phyloP scores from a whole-genome alignment of 345 rosid species.

The Aurinia saxatilis region DNA sequence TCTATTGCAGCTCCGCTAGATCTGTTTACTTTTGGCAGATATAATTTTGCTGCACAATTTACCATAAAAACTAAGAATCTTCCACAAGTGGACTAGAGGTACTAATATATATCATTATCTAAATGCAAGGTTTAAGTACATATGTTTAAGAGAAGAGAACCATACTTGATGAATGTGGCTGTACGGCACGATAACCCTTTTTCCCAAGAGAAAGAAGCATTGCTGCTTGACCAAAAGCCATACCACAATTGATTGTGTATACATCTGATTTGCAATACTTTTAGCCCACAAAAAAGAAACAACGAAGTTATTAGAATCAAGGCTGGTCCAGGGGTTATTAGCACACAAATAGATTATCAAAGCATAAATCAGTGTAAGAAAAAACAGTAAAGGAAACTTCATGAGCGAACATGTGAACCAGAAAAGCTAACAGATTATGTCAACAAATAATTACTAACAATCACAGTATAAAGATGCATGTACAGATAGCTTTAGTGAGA shows the following conservation, averaged over 20 bases:
- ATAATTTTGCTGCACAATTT: slow-evolving; percentile 58
- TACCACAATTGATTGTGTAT: slow-evolving; percentile 71
- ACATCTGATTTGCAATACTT: slow-evolving; percentile 67
- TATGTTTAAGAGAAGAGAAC: slow-evolving; percentile 7
- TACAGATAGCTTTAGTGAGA: neutral
- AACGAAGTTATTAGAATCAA: neutral
- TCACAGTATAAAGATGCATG: neutral
- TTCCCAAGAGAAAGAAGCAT: slow-evolving; percentile 83
- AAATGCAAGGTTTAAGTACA: neutral
- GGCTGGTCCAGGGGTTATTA: neutral
- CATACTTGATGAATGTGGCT: slow-evolving; percentile 72
- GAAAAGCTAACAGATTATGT: neutral
- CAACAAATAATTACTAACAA: neutral
- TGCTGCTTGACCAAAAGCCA: slow-evolving; percentile 95
- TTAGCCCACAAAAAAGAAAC: slow-evolving; percentile 5
- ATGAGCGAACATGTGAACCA: neutral
- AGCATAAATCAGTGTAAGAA: neutral
- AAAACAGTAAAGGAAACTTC: slow-evolving; percentile 1
- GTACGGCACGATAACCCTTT: slow-evolving; percentile 67
- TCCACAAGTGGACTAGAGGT: neutral
- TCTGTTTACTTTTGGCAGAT: slow-evolving; percentile 62
- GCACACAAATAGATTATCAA: neutral
- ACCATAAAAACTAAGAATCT: slow-evolving; percentile 4
- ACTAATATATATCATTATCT: neutral
- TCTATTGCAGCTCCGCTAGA: slow-evolving; percentile 81